Conservation (phyloP, 2,329 filamentous ascomycete genomes). For the Pochonia chlamydosporia region DNA sequence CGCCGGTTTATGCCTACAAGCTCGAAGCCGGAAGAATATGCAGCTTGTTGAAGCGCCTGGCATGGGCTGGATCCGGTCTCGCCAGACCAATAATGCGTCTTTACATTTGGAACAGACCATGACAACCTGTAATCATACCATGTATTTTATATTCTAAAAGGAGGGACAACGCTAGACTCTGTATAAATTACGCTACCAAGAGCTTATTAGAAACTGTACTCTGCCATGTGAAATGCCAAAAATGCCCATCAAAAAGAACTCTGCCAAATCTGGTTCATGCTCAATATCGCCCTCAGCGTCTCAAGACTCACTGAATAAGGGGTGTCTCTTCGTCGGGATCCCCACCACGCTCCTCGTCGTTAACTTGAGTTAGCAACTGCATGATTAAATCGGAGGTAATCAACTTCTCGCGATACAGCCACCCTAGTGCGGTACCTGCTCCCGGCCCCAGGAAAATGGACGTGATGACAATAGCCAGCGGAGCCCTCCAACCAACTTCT, state of each 20-base stretch:
- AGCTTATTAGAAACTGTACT: not conserved
- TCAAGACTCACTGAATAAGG: constrained; percentile 22
- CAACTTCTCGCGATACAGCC: constrained; percentile 33
- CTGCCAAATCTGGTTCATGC: too few relatives aligned
- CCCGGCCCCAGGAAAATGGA: constrained; percentile 31
- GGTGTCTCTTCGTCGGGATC: constrained; percentile 27
- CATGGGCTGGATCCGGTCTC: too few relatives aligned
- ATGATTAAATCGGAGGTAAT: constrained; percentile 18
- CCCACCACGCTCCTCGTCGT: constrained; percentile 8
- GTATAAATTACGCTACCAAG: constrained; percentile 9
- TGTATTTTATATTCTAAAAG: constrained; percentile 17
- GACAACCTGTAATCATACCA: constrained; percentile 9
- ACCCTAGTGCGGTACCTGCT: constrained; percentile 30
- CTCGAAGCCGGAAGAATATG: too few relatives aligned
- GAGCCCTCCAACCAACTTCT: constrained; percentile 40
- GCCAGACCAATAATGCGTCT: too few relatives aligned
- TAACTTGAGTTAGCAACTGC: constrained; percentile 10
- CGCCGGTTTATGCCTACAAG: too few relatives aligned
- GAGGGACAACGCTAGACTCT: constrained; percentile 4
- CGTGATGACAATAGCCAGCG: constrained; percentile 23
- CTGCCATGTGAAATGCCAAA: not conserved
- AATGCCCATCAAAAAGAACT: not conserved
- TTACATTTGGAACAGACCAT: too few relatives aligned
- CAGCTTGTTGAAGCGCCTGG: too few relatives aligned
- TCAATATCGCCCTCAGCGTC: too few relatives aligned